Base-by-base conservation (phyloP, 257 asterid species). In the Parsonsia alboflavescens region DNA sequence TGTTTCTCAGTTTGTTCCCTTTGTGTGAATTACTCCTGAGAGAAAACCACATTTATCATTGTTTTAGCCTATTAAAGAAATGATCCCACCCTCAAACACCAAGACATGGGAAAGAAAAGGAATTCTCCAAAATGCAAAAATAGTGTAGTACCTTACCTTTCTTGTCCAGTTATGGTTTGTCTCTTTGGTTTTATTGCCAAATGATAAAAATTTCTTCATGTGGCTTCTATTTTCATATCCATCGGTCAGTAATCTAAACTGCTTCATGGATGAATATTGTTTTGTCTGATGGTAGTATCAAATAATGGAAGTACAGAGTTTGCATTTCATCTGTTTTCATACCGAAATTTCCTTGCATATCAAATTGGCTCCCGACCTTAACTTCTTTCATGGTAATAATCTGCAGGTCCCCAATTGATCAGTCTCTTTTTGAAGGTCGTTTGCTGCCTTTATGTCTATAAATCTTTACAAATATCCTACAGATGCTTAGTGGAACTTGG, bases 401-500 rank as follows among this genome's bases (percentile, higher is more conserved):
- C n/a, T 36, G 48, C 68, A 56, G 19, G 76, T 75, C 61, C 62
- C 49, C 1, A 44, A 28, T 39, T 46, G 21, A 19, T 44, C 70
- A 5, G 57, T 64, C 65, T 50, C 71, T 62, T 36, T 64, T 30
- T 54, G 69, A 68, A 42, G 74, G 17, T 63, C 10, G 46, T 68
- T 73, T 48, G 75, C 19, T 73, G 67, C 11, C 61, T 16, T 30
- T 41, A 22, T 39, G 26, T 58, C 15, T 64, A 39, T 54, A 36
- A 5, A 28, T 64, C n/a, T 73, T 63, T 53, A 5, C 3, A 4
- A 46, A 49, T 49, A 36, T 53, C 71, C 69, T 66, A 75, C 59
- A 75, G 79, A 21, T 54, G 61, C 69, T 83, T 19, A 76, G 75
- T 78, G 77, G 69, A 64, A 21, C 7, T n/a, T 64, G 69, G 70